Evolutionary conservation across 1,284 basidiomycete species (phyloP).

Genomic region (Ceratobasidium sp.): DNA sequence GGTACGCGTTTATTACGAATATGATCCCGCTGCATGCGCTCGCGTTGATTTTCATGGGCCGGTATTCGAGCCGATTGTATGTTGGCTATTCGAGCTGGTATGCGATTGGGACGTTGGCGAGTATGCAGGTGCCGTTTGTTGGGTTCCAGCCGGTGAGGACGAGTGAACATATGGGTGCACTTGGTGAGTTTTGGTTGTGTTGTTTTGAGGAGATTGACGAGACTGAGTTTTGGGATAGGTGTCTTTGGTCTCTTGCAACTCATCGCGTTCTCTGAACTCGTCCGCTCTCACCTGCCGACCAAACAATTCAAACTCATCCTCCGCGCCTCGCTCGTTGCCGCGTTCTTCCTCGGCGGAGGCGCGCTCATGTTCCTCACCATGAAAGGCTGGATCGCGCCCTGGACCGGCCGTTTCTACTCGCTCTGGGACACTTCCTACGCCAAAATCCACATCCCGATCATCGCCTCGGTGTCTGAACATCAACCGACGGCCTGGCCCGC

Average conservation of each 20-base stretch:
- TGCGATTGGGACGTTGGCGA: conserved; percentile 94
- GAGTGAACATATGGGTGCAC: conserved; percentile 98
- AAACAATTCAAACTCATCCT: conserved; percentile 93
- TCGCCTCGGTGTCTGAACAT: conserved; percentile 99
- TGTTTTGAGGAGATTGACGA: conserved; percentile 19
- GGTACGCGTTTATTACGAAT: conserved; percentile 99
- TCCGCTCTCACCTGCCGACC: conserved; percentile 89
- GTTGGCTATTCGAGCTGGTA: conserved; percentile 98
- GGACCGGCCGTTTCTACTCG: conserved; percentile 99
- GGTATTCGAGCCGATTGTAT: conserved; percentile 92
- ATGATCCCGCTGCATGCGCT: conserved; percentile 98
- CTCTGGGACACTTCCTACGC: conserved; percentile 99
- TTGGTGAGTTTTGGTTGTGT: conserved; percentile 68
- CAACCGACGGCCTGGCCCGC: conserved; percentile 99
- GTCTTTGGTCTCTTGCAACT: conserved; percentile 98
- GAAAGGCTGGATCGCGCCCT: conserved; percentile 96
- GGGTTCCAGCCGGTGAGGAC: conserved; percentile 99
- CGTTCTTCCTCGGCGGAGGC: conserved; percentile 79
- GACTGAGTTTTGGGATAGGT: conserved; percentile 61
- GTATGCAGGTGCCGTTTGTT: conserved; percentile 99
- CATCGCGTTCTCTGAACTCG: conserved; percentile 92
- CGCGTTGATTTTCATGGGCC: conserved; percentile 95
- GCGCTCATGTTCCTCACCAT: conserved; percentile 87
- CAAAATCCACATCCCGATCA: conserved; percentile 97
- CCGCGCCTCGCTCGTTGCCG: conserved; percentile 74